Percentiles rank a stretch among this genome's conserved stretches.
These are phyloP conservation scores for Fragaria vesca DNA, from an alignment of 306 rosid genomes.

Conservation along the genomic window DNA sequence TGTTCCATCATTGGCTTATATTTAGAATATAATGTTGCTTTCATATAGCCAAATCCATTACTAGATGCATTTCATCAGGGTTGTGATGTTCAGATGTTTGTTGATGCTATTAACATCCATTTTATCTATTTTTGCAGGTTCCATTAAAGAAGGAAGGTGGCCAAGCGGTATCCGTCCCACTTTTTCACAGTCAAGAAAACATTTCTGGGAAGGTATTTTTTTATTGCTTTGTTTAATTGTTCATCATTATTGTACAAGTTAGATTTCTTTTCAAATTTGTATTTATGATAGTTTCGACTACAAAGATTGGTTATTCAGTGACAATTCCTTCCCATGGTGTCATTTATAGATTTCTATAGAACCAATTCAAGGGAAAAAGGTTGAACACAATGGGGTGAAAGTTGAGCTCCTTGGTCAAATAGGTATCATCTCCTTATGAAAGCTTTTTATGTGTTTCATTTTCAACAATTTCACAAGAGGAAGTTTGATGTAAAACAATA, in stretches of 20 bases:
- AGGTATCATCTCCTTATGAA: constrained; percentile 43
- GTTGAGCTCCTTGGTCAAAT: constrained; percentile 98
- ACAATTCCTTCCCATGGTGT: constrained; percentile 17
- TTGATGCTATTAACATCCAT: background rate
- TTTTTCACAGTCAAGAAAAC: constrained; percentile 96
- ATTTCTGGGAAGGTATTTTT: constrained; percentile 85
- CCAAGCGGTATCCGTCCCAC: constrained; percentile 78
- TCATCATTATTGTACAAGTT: background rate
- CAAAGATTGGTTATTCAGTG: constrained; percentile 2
- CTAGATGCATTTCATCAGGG: background rate
- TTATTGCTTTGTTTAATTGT: constrained; percentile 10
- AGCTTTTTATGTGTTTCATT: constrained; percentile 14
- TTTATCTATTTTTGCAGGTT: constrained; percentile 40
- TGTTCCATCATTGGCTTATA: background rate
- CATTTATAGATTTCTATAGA: constrained; percentile 66
- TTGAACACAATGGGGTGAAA: constrained; percentile 95
- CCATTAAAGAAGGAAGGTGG: constrained; percentile 88
- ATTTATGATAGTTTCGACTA: background rate
- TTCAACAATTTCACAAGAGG: background rate
- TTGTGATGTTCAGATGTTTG: background rate
- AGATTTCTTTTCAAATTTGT: background rate
- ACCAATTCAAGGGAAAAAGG: constrained; percentile 93
- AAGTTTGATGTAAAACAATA: background rate
- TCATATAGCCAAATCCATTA: background rate
- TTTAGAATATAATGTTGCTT: background rate